Base-by-base conservation (phyloP, 768 basidiomycete species). In the Leucosporidium creatinivorum region DNA sequence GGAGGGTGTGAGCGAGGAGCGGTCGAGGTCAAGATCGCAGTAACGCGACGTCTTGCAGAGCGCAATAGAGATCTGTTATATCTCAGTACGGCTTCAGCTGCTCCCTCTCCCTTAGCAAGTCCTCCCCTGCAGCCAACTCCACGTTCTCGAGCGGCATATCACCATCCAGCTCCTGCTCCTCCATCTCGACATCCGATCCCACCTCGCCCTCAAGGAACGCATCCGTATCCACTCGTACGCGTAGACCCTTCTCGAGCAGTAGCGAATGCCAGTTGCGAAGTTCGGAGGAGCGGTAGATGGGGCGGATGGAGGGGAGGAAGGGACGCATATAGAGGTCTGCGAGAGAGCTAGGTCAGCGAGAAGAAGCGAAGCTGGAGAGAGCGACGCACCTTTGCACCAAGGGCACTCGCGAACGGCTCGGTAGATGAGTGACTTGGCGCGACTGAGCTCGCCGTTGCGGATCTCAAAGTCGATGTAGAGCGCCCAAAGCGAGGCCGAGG, bases 381-480 rank as follows among this genome's bases (percentile, higher is more conserved):
- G 55, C 6, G 18, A 36, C 77, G 64, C 33, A 79, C 79, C 73
- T 71, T 79, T 79, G 63, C 75, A 77, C 64, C 78, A 78, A 0
- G 79, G 78, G 31, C 79, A 73, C 15, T 77, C 73, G 3, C 75
- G 70, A 4, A 80, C 66, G 1, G 79, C 79, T 44, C 78, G 73
- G 60, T 78, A 79, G 44, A 79, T 76, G 21, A 80, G 72, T 17
- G 70, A 67, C 57, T 81, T 80, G 3, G 78, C 80, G 1, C 71
- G 66, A 5, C 66, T 48, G 1, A 61, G 47, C 25, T 75, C 70
- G 8, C 74, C 74, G 67, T 78, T 77, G 7, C 75, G 64, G 26
- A 74, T 60, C 67, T 79, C 79, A 58, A 79, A 80, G 19, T 81
- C 79, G 73, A 80, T 79, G 60, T 78, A 80, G 10, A 79, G 70